These are phyloP conservation scores for Elongisporangium undulatum DNA, from an alignment of 352 stramenopile species.

Conservation along the genomic window DNA sequence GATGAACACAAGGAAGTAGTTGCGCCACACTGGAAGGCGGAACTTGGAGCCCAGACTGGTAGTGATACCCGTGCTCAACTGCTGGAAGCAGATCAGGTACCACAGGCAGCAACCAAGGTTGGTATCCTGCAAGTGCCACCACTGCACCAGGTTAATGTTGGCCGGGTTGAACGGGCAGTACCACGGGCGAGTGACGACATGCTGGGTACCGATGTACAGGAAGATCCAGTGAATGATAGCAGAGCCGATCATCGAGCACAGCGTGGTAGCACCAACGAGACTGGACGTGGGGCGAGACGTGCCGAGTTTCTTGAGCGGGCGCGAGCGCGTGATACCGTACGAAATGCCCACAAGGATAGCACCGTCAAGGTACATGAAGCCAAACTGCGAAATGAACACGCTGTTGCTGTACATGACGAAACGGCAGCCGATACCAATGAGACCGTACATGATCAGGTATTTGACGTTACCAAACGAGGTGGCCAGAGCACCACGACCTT, in stretches of 20 bases:
- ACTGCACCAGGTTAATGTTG: slow-evolving; percentile 65
- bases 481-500: slow-evolving; percentile 77
- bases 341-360: slow-evolving; percentile 75
- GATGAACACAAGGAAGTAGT: slow-evolving; percentile 63
- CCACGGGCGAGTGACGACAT: slow-evolving; percentile 50
- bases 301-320: slow-evolving; percentile 52
- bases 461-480: slow-evolving; percentile 84
- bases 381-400: slow-evolving; percentile 85
- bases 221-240: slow-evolving; percentile 74
- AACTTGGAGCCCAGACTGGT: slow-evolving; percentile 64
- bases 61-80: slow-evolving; percentile 59
- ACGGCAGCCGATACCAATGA: slow-evolving; percentile 78
- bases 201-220: slow-evolving; percentile 53
- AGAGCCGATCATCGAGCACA: slow-evolving; percentile 54
- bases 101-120: slow-evolving; percentile 57
- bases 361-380: slow-evolving; percentile 82
- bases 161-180: slow-evolving; percentile 72
- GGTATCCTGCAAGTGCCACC: slow-evolving; percentile 71
- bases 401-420: slow-evolving; percentile 85
- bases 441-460: slow-evolving; percentile 87
- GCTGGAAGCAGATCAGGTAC: slow-evolving; percentile 63
- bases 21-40: slow-evolving; percentile 55
- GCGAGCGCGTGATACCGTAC: slow-evolving; percentile 70
- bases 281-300: slow-evolving; percentile 76
- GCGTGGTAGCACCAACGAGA: slow-evolving; percentile 70